Evolutionary conservation across 78 protist species (phyloP).

Genomic region (Dictyostelium firmibasis): DNA sequence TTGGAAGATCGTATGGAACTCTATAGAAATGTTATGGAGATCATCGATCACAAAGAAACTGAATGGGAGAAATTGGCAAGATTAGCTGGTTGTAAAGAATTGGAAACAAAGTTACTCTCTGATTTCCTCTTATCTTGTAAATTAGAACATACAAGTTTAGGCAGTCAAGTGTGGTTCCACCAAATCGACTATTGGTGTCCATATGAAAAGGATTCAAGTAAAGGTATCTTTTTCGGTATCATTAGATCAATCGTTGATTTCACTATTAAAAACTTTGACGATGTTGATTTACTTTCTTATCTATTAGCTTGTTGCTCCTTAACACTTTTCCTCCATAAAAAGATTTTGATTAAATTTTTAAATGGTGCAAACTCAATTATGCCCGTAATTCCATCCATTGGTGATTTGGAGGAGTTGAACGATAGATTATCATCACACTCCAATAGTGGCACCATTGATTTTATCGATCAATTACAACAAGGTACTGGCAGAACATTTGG

Average conservation of each 20-base stretch:
- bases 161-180: conserved; percentile 67
- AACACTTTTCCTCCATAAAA: conserved; percentile 6
- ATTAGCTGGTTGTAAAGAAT: conserved; percentile 37
- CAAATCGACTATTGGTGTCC: conserved; percentile 53
- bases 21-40: neutral
- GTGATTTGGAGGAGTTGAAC: conserved; percentile 19
- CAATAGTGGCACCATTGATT: neutral
- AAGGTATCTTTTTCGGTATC: conserved; percentile 38
- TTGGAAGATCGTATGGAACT: neutral
- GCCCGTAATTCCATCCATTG: conserved; percentile 15
- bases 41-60: conserved; percentile 38
- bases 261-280: conserved; percentile 25
- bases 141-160: conserved; percentile 52
- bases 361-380: neutral
- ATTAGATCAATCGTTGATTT: conserved; percentile 19
- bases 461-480: conserved; percentile 30
- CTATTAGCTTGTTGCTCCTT: conserved; percentile 44
- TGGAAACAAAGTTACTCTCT: conserved; percentile 15
- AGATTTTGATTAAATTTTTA: neutral
- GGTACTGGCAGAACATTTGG: conserved; percentile 48
- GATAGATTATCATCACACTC: neutral
- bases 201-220: neutral
- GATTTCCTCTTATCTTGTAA: conserved; percentile 47
- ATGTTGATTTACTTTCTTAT: conserved; percentile 30
- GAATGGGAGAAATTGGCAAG: conserved; percentile 79